A percentile compares a stretch with the other conserved stretches of the same genome.
Conservation (phyloP, 2,329 filamentous ascomycete species). For the Seiridium cupressi region DNA sequence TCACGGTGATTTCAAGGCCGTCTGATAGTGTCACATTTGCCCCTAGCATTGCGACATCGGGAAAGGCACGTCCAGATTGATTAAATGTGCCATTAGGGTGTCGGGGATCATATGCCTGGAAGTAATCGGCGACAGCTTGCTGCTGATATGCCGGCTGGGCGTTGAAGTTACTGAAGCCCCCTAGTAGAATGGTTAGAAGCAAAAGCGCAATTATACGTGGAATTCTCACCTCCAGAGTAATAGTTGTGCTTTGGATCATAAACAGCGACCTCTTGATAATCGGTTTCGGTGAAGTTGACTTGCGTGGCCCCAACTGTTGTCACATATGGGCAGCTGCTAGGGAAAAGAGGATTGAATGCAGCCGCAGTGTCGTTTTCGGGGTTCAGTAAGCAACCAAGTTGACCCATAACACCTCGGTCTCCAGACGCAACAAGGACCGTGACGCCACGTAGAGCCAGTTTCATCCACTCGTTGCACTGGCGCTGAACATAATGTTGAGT, state of each 20-base stretch:
- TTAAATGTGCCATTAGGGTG: not conserved
- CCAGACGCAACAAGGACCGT: constrained; percentile 42
- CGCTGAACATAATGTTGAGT: constrained; percentile 48
- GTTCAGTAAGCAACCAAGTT: constrained; percentile 28
- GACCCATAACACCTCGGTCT: constrained; percentile 30
- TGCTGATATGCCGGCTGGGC: not conserved
- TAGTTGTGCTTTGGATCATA: not conserved
- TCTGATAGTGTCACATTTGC: not conserved
- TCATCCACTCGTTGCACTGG: constrained; percentile 45
- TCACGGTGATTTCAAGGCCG: not conserved
- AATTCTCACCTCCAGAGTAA: not conserved
- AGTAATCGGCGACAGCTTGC: not conserved
- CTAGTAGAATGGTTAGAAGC: not conserved
- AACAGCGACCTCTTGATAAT: not conserved
- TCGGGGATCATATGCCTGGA: not conserved
- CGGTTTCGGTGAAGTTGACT: not conserved
- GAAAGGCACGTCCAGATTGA: not conserved
- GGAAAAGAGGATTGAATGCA: constrained; percentile 41
- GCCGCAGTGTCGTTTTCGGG: constrained; percentile 14
- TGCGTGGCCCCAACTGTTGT: constrained; percentile 25
- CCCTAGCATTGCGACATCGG: not conserved
- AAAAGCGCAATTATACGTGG: not conserved
- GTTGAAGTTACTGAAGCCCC: not conserved
- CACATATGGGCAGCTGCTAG: constrained; percentile 46
- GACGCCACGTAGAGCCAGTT: constrained; percentile 46